Conservation (phyloP, 495 filamentous ascomycete genomes). For the Penicillium manginii region DNA sequence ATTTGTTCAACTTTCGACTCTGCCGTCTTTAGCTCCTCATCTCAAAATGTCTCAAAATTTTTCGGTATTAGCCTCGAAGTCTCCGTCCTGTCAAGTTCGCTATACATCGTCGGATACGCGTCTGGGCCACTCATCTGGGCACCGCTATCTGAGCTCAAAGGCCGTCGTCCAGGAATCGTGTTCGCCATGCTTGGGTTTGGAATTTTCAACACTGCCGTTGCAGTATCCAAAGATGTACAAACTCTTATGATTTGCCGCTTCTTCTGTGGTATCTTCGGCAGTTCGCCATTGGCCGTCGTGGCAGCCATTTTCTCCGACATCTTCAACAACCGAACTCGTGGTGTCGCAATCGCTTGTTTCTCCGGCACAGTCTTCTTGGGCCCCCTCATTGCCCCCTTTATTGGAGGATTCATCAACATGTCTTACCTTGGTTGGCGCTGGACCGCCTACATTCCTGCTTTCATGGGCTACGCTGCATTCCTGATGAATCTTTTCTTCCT, state of each 20-base stretch:
- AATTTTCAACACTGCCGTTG: slow-evolving; percentile 64
- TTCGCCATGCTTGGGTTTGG: slow-evolving; percentile 51
- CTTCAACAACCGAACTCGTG: slow-evolving; percentile 78
- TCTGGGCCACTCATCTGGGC: slow-evolving; percentile 67
- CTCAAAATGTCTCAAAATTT: slow-evolving; percentile 26
- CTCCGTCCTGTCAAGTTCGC: slow-evolving; percentile 57
- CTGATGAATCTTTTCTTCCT: slow-evolving; percentile 73
- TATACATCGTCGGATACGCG: slow-evolving; percentile 64
- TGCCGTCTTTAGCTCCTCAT: slow-evolving; percentile 37
- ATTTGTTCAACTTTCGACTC: slow-evolving; percentile 46
- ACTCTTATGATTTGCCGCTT: slow-evolving; percentile 66
- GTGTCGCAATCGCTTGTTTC: slow-evolving; percentile 70
- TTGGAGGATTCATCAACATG: slow-evolving; percentile 72
- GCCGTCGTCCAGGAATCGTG: slow-evolving; percentile 60
- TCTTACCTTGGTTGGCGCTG: slow-evolving; percentile 77
- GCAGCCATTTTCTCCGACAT: slow-evolving; percentile 91
- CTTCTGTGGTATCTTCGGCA: slow-evolving; percentile 66
- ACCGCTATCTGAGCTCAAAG: slow-evolving; percentile 66
- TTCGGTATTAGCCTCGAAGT: slow-evolving; percentile 58
- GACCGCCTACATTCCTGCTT: slow-evolving; percentile 74
- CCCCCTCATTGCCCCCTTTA: slow-evolving; percentile 80
- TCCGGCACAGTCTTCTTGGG: slow-evolving; percentile 84
- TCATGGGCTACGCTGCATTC: slow-evolving; percentile 81
- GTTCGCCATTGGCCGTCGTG: slow-evolving; percentile 79
- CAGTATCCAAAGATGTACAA: slow-evolving; percentile 62